phyloP scores from a whole-genome alignment of 805 yeast species.

The Metschnikowia reukaufii region DNA sequence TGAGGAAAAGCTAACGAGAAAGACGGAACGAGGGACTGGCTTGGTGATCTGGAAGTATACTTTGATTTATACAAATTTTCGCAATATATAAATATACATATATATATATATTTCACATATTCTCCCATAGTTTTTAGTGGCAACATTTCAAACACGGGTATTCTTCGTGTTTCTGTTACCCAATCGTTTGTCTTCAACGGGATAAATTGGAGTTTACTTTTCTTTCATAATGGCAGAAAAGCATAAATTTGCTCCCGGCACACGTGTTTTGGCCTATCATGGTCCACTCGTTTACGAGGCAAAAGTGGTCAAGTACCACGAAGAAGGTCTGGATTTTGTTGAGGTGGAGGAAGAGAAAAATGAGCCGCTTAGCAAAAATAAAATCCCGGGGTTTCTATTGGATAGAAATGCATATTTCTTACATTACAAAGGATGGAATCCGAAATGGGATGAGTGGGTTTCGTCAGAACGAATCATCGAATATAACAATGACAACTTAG shows the following conservation, averaged over 20 bases:
- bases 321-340: conserved; percentile 47
- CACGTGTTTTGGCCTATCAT: conserved; percentile 68
- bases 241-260: conserved; percentile 20
- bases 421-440: conserved; percentile 95
- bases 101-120: not conserved
- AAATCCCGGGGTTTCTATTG: conserved; percentile 27
- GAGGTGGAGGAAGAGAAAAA: conserved; percentile 40
- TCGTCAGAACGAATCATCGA: conserved; percentile 64
- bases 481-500: conserved; percentile 64
- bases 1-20: not conserved
- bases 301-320: conserved; percentile 64
- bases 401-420: conserved; percentile 54
- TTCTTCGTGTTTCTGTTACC: no score
- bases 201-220: not conserved
- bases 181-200: no score
- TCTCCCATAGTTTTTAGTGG: no score
- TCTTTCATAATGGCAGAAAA: not conserved
- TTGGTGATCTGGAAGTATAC: not conserved
- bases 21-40: not conserved
- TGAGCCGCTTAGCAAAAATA: conserved; percentile 33
- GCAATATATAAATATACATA: not conserved
- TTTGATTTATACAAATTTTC: no score
- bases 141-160: no score
- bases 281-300: conserved; percentile 92
- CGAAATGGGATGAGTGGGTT: conserved; percentile 98